A percentile compares a stretch with the other conserved stretches of the same genome.
Evolutionary conservation across 1,284 basidiomycete species (phyloP).

Genomic region (Cryptococcus deneoformans): DNA sequence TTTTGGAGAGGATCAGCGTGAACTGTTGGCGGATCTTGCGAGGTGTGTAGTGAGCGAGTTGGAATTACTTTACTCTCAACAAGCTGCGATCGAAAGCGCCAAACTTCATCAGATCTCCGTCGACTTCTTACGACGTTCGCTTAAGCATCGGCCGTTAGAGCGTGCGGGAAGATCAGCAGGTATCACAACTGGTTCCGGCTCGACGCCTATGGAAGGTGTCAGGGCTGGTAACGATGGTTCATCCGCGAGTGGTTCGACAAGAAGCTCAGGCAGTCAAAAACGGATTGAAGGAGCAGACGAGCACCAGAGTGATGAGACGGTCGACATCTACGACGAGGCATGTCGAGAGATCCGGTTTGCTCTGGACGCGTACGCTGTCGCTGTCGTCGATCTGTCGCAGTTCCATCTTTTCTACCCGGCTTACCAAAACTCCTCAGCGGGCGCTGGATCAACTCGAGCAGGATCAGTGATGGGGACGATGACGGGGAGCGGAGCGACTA

Average conservation of each 20-base stretch:
- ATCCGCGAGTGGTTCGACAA: not conserved
- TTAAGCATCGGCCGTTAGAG: constrained; percentile 31
- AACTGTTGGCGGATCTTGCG: constrained; percentile 36
- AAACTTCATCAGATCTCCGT: constrained; percentile 45
- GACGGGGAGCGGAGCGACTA: not conserved
- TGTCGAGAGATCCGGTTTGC: constrained; percentile 36
- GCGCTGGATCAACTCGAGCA: constrained; percentile 15
- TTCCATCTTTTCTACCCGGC: constrained; percentile 44
- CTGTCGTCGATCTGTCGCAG: constrained; percentile 38
- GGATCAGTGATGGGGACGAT: constrained; percentile 2
- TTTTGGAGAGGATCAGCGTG: constrained; percentile 31
- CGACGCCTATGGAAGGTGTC: not conserved
- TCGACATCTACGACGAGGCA: constrained; percentile 37
- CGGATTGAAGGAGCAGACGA: constrained; percentile 26
- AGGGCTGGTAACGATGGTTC: not conserved
- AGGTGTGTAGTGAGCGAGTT: constrained; percentile 43
- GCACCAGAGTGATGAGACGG: constrained; percentile 12
- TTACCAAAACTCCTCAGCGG: constrained; percentile 27
- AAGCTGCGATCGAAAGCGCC: constrained; percentile 30
- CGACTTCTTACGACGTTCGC: constrained; percentile 39
- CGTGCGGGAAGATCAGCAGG: constrained; percentile 12
- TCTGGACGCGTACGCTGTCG: constrained; percentile 36
- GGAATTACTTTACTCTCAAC: constrained; percentile 35
- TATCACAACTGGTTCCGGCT: not conserved
- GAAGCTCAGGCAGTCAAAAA: constrained; percentile 9